Evolutionary conservation across 1,284 basidiomycete genomes (phyloP), one percentile per base, ranked within the genome.

Genomic region (Peniophora sp.): DNA sequence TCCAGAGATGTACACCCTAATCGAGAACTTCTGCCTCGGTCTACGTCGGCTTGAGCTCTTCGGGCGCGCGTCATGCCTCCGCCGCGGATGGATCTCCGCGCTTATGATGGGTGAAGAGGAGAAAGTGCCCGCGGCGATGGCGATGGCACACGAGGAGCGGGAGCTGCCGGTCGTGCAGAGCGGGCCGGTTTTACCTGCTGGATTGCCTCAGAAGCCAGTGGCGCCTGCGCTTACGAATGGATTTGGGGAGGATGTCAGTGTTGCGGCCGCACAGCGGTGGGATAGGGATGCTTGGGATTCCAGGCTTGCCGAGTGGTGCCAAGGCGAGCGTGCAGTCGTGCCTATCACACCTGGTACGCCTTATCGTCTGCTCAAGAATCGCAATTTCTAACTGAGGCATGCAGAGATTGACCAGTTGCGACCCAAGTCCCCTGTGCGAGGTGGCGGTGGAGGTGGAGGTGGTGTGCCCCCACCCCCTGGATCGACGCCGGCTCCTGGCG

Each of bases 11-110:
- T 95, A 97, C 70, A 86, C 86, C 10, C 77, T 98, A 27, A 89
- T 98, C 61, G 96, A 99, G 67, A 97, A 97, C 69, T 99, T 99
- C 65, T 98, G 96, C 63, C 85, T 97, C 50, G 96, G 96, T 11
- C 81, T 89, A 0, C 85, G 96, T 8, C 82, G 96, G 1, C 79
- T 99, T 20, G 93, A 98, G 65, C 70, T 99, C 10, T 98, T 96
- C 59, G 93, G 92, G 0, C 80, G 77, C 12, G 76, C 82, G 2
- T 74, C 81, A 0, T 83, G 82, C 1, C 69, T 93, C 2, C 81
- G 95, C 0, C 81, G 84, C 14, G 96, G 97, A 1, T 99, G 96
- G 96, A 86, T 99, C 8, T 93, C 93, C 6, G 83, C 89, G 1
- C 79, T 92, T 19, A 73, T 75, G 0, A 78, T 81, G n/a, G 78